These are phyloP conservation scores for Kwoniella dendrophila DNA, from an alignment of 768 basidiomycete species.

Conservation along the genomic window DNA sequence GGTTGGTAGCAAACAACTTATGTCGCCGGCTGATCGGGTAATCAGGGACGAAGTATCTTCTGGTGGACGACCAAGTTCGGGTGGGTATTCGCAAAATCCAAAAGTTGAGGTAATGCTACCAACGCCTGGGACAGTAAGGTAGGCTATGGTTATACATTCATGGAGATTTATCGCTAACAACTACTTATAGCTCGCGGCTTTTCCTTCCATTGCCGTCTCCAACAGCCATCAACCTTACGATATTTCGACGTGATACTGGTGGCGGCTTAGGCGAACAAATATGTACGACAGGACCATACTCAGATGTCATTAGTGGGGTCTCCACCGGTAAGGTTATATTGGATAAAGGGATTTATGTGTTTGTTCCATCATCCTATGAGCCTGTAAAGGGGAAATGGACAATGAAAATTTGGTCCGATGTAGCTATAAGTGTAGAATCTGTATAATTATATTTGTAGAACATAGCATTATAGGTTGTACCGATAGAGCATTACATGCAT, in stretches of 20 bases:
- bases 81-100: conserved; percentile 70
- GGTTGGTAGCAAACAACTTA: neutral
- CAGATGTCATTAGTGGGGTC: conserved; percentile 73
- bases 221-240: conserved; percentile 48
- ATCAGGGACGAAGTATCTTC: conserved; percentile 67
- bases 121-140: conserved; percentile 31
- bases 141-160: conserved; percentile 14
- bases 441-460: neutral
- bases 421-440: conserved; percentile 24
- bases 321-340: conserved; percentile 61
- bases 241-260: conserved; percentile 58
- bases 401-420: conserved; percentile 43
- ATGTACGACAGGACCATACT: conserved; percentile 76
- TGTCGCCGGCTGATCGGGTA: too few species aligned
- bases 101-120: conserved; percentile 63
- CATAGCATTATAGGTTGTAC: too few species aligned
- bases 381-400: conserved; percentile 62
- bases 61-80: conserved; percentile 69
- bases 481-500: neutral
- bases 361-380: conserved; percentile 74
- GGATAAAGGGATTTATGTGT: conserved; percentile 68
- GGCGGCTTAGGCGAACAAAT: conserved; percentile 56
- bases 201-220: conserved; percentile 27
- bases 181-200: conserved; percentile 15
- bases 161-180: neutral